These are phyloP conservation scores for Cucurbitaria berberidis DNA, from an alignment of 2,329 filamentous ascomycete species.

Conservation along the genomic window DNA sequence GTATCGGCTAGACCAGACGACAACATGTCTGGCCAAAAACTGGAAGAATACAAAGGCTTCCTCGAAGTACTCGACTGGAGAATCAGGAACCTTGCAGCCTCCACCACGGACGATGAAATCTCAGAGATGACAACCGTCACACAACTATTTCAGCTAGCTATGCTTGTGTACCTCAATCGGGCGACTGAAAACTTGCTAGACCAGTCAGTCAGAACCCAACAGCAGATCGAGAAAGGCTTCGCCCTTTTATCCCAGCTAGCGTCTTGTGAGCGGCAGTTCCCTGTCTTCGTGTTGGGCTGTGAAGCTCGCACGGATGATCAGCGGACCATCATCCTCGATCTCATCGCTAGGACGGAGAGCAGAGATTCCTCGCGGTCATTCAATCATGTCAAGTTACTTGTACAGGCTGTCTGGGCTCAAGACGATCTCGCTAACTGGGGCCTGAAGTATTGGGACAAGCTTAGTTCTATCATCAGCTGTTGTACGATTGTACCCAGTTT, in stretches of 20 bases:
- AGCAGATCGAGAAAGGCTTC: conserved; percentile 11
- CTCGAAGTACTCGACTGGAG: conserved; percentile 17
- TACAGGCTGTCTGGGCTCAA: conserved; percentile 25
- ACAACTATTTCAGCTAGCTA: conserved; percentile 20
- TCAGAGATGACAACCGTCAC: not conserved
- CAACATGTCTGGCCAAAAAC: not conserved
- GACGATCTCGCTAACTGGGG: conserved; percentile 19
- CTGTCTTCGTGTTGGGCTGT: conserved; percentile 36
- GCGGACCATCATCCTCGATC: conserved; percentile 23
- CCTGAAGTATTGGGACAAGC: conserved; percentile 17
- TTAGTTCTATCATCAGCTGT: conserved; percentile 14
- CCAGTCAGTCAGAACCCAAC: conserved; percentile 5
- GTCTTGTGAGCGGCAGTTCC: conserved; percentile 34
- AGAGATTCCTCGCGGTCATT: conserved; percentile 8
- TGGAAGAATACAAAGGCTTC: conserved; percentile 11
- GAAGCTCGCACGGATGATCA: conserved; percentile 38
- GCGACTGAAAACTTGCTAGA: conserved; percentile 8
- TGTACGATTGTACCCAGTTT: conserved; percentile 23
- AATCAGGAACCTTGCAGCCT: conserved; percentile 10
- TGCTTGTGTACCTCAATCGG: conserved; percentile 22
- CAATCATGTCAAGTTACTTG: conserved; percentile 13
- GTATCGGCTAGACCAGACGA: conserved; percentile 1
- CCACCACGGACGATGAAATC: not conserved
- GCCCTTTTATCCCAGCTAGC: conserved; percentile 18
- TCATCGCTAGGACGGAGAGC: conserved; percentile 19